These are phyloP conservation scores for Lactarius deliciosus DNA, from an alignment of 768 basidiomycete species.

Conservation along the genomic window DNA sequence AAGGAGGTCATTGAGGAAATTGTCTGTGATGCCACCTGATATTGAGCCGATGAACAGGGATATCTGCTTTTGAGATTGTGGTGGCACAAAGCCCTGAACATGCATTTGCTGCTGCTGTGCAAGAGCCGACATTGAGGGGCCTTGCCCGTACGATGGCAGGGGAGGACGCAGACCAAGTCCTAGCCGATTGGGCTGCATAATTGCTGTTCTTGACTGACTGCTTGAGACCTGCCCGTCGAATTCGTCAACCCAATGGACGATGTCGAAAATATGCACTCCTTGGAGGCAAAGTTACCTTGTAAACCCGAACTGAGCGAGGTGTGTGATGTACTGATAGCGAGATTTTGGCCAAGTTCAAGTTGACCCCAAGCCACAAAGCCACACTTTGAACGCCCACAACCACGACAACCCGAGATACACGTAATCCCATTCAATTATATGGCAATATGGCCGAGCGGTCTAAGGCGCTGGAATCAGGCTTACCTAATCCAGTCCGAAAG, in stretches of 20 bases:
- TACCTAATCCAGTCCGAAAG: constrained; percentile 36
- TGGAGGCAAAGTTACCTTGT: neutral
- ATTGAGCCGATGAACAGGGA: constrained; percentile 93
- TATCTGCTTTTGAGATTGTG: constrained; percentile 67
- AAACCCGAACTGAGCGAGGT: neutral
- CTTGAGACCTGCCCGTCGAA: neutral
- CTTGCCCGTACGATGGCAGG: constrained; percentile 85
- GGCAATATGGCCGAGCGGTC: constrained; percentile 33
- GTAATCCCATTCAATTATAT: neutral
- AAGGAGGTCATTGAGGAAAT: constrained; percentile 75
- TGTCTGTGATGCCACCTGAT: constrained; percentile 86
- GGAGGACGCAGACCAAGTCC: constrained; percentile 86
- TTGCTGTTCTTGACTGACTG: constrained; percentile 10
- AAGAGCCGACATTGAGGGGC: constrained; percentile 88
- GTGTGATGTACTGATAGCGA: neutral
- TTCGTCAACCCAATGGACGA: neutral
- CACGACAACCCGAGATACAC: neutral
- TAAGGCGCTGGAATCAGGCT: constrained; percentile 33
- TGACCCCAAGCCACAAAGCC: neutral
- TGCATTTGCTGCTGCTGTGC: constrained; percentile 75
- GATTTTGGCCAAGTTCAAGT: neutral
- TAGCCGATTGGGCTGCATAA: constrained; percentile 70
- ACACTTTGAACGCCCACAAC: neutral
- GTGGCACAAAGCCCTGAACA: constrained; percentile 62
- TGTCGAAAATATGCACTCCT: neutral